Percentiles rank a stretch among this genome's conserved stretches.
Conservation (phyloP, 176 grass and related monocot species). For the Panicum miliaceum region DNA sequence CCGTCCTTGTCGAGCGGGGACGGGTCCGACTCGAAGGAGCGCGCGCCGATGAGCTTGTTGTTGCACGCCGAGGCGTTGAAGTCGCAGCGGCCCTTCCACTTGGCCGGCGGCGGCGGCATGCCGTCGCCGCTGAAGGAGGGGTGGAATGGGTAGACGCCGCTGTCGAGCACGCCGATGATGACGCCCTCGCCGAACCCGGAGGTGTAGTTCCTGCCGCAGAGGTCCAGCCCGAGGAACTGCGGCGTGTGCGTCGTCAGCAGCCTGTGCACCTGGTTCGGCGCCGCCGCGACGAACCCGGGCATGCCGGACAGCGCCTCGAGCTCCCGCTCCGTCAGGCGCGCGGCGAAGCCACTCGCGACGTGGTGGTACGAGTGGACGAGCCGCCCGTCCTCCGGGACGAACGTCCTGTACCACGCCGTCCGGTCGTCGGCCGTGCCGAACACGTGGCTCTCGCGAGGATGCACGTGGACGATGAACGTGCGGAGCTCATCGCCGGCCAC, state of each 20-base stretch:
- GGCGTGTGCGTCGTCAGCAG: constrained; percentile 68
- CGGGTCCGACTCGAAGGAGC: constrained; percentile 3
- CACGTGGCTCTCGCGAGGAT: background rate
- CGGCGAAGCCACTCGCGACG: constrained; percentile 69
- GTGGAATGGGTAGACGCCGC: constrained; percentile 51
- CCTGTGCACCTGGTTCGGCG: constrained; percentile 24
- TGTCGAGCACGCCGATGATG: constrained; percentile 70
- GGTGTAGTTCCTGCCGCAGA: constrained; percentile 23
- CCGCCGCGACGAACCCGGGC: constrained; percentile 52
- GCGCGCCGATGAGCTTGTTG: constrained; percentile 75
- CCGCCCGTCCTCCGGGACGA: constrained; percentile 41
- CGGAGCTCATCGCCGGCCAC: background rate
- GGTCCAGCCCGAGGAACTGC: constrained; percentile 52
- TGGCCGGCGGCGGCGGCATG: constrained; percentile 58
- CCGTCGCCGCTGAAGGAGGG: constrained; percentile 58
- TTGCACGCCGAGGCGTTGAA: constrained; percentile 66
- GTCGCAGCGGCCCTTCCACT: constrained; percentile 82
- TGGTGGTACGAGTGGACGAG: constrained; percentile 62
- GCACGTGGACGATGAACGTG: constrained; percentile 56
- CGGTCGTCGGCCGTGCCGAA: constrained; percentile 38
- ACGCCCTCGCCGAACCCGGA: constrained; percentile 41
- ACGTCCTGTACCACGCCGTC: constrained; percentile 48
- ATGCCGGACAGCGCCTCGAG: constrained; percentile 39
- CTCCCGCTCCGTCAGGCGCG: constrained; percentile 46
- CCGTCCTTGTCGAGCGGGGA: constrained; percentile 27